A percentile compares a stretch with the other conserved stretches of the same genome.
Evolutionary conservation across 1,284 basidiomycete genomes (phyloP).

Genomic region (Mycena citricolor): DNA sequence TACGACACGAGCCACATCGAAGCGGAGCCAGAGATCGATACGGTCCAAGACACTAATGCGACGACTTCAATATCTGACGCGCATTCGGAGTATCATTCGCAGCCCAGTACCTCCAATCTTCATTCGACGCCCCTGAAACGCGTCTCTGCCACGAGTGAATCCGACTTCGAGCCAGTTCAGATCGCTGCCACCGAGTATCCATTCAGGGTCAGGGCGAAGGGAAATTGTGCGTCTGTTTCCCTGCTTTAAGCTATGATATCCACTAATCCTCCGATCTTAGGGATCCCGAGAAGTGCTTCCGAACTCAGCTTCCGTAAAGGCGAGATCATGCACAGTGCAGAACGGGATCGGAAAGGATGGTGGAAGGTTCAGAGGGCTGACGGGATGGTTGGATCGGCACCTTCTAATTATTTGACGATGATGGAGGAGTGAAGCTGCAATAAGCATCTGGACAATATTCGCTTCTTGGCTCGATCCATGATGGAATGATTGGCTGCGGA

Average conservation of each 20-base stretch:
- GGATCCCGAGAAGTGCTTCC: constrained; percentile 21
- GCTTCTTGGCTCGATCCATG: no score
- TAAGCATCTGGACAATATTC: no score
- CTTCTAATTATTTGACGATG: constrained; percentile 21
- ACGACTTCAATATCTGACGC: no score
- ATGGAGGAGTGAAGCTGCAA: no score
- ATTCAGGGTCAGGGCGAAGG: constrained; percentile 14
- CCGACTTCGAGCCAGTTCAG: constrained; percentile 1
- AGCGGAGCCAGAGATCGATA: no score
- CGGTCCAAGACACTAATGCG: no score
- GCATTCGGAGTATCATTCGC: no score
- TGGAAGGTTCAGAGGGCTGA: constrained; percentile 90
- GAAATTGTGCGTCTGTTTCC: constrained; percentile 10
- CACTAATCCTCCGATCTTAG: constrained; percentile 3
- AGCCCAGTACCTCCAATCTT: no score
- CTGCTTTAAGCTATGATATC: no score
- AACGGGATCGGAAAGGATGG: constrained; percentile 88
- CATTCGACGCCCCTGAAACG: no score
- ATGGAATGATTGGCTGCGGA: no score
- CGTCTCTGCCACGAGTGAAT: not conserved
- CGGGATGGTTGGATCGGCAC: constrained; percentile 68
- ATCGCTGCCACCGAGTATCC: constrained; percentile 8
- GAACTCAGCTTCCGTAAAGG: constrained; percentile 95
- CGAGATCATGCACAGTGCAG: constrained; percentile 91
- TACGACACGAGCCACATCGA: constrained; percentile 8